A percentile compares a stretch with the other conserved stretches of the same genome.
Conservation (phyloP, 352 stramenopile genomes). For the Pythium monospermum region DNA sequence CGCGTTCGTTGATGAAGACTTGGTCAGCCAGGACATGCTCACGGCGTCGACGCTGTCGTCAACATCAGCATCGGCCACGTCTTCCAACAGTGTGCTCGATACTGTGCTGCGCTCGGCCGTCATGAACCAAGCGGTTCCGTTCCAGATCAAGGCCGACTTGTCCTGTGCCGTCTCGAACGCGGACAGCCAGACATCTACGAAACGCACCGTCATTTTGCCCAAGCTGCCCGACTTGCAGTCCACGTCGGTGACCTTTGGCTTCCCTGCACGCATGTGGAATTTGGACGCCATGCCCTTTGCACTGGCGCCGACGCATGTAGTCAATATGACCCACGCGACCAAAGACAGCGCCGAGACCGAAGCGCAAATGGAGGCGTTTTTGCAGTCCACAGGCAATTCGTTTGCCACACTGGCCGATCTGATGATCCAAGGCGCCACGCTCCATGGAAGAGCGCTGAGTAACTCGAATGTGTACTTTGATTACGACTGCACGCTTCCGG, state of each 20-base stretch:
- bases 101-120: conserved; percentile 32
- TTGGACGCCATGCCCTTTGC: conserved; percentile 29
- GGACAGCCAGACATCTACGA: conserved; percentile 7
- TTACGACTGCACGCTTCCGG: too few species aligned
- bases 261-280: conserved; percentile 35
- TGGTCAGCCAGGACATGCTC: conserved; percentile 7
- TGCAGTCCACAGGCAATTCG: too few species aligned
- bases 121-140: conserved; percentile 19
- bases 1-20: conserved; percentile 28
- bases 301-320: too few species aligned
- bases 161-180: conserved; percentile 18
- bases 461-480: too few species aligned
- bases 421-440: too few species aligned
- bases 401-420: too few species aligned
- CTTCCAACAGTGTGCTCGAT: conserved; percentile 24
- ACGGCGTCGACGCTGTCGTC: too few species aligned
- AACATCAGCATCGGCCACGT: too few species aligned
- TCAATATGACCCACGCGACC: too few species aligned
- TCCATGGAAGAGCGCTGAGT: too few species aligned
- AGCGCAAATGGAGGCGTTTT: too few species aligned
- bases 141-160: conserved; percentile 27
- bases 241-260: conserved; percentile 35
- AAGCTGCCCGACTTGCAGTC: conserved; percentile 28
- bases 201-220: conserved; percentile 24
- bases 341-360: too few species aligned